Evolutionary conservation across 495 filamentous ascomycete genomes (phyloP).

Genomic region (Aspergillus nidulans): DNA sequence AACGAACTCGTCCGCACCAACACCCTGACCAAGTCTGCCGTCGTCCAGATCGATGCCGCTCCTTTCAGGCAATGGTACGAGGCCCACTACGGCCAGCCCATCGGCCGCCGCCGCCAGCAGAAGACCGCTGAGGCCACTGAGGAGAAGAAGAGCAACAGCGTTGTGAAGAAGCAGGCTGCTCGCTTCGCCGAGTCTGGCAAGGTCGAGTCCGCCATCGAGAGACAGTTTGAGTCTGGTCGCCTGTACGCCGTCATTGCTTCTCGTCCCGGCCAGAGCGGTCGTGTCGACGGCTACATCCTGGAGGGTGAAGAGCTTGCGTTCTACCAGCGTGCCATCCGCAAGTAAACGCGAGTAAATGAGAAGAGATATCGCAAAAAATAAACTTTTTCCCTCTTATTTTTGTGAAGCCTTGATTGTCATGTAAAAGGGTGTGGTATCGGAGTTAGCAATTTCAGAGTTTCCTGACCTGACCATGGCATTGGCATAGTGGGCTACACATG

Average conservation of each 20-base stretch:
- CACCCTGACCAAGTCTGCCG: constrained; percentile 97
- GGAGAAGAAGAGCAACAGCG: constrained; percentile 87
- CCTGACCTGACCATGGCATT: constrained; percentile 29
- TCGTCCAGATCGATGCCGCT: constrained; percentile 96
- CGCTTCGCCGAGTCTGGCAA: constrained; percentile 79
- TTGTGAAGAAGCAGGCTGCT: constrained; percentile 92
- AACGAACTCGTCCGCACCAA: constrained; percentile 99
- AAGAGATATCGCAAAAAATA: constrained; percentile 22
- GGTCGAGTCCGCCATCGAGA: constrained; percentile 87
- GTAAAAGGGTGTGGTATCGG: constrained; percentile 40
- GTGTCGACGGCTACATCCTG: constrained; percentile 93
- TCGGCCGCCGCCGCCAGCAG: constrained; percentile 87
- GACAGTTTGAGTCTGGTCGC: constrained; percentile 98
- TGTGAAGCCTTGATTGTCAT: constrained; percentile 17
- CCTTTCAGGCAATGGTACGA: constrained; percentile 99
- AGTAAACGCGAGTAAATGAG: constrained; percentile 53
- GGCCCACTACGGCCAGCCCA: constrained; percentile 88
- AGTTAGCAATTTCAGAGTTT: constrained; percentile 31
- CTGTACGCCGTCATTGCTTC: constrained; percentile 87
- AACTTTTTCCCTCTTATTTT: constrained; percentile 13
- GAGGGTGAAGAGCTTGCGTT: constrained; percentile 99
- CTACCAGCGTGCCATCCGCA: constrained; percentile 98
- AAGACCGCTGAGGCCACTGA: constrained; percentile 59
- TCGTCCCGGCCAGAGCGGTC: constrained; percentile 93
- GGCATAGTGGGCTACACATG: background rate